Evolutionary conservation across 2,329 filamentous ascomycete species (phyloP).

Genomic region (Aureobasidium sp.): DNA sequence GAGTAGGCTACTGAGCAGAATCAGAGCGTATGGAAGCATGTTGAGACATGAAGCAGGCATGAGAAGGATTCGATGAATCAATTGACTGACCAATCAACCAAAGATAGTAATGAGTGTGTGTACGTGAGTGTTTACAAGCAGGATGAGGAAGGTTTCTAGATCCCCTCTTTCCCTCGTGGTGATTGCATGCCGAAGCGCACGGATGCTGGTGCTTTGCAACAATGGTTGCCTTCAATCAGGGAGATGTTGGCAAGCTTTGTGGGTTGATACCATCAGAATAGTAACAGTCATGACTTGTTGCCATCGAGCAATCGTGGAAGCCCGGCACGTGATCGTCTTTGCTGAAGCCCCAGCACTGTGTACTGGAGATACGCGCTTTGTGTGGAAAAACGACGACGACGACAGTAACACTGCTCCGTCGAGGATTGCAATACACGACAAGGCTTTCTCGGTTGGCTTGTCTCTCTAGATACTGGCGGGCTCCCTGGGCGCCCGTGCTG

Average conservation of each 20-base stretch:
- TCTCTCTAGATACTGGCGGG: slow-evolving; percentile 5
- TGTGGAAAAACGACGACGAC: slow-evolving; percentile 10
- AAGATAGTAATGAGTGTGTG: not conserved
- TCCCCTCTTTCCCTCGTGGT: not conserved
- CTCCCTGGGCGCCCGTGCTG: slow-evolving; percentile 12
- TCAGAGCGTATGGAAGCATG: not conserved
- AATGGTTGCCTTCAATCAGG: too few species aligned
- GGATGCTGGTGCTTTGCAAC: not conserved
- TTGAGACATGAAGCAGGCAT: not conserved
- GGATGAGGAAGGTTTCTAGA: not conserved
- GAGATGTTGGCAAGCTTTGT: too few species aligned
- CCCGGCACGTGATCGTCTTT: too few species aligned
- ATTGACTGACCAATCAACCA: not conserved
- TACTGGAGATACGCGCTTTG: not conserved
- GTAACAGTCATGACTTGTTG: too few species aligned
- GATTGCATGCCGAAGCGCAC: not conserved
- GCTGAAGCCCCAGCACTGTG: too few species aligned
- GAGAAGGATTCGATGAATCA: not conserved
- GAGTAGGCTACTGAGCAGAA: slow-evolving; percentile 2
- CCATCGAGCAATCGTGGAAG: too few species aligned
- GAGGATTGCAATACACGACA: not conserved
- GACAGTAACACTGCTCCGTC: not conserved
- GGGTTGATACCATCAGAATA: too few species aligned
- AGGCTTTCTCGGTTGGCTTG: not conserved
- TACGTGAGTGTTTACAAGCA: not conserved